Evolutionary conservation across 2,329 filamentous ascomycete genomes (phyloP), one percentile per base, ranked within the genome.

Genomic region (Fusarium mundagurra): DNA sequence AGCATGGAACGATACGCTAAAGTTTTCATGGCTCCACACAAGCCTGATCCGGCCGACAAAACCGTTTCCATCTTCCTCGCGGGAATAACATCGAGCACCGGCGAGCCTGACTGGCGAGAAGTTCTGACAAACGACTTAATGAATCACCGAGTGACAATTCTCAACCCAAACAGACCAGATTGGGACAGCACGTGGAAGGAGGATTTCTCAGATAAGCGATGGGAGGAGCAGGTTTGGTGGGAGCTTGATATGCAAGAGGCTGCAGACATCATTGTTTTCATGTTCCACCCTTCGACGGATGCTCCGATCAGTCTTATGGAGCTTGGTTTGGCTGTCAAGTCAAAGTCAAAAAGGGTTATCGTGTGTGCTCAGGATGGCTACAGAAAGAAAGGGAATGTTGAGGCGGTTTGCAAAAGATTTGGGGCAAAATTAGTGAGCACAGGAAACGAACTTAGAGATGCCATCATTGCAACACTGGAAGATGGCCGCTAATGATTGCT

Each of bases 271-370:
- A 81, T 92, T 12, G 86, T 88, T 31, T 83, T 92, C 61, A 90
- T 88, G 78, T 89, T 92, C 64, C 85, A 88, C 51, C 82, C 84
- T 3, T 81, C 72, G 6, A 90, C 88, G 0, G 81, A 84, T 53
- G 89, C 89, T 13, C 88, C 89, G 3, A 84, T 92, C 33, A 90
- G 87, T 39, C 80, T 92, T 76, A 80, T 92, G 50, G 91, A 92
- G 81, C 80, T 92, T 24, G 91, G 91, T 0, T 80, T 92, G 8
- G 87, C 82, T 54, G 86, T 86, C 6, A 81, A 76, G 22, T 59
- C 67, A 16, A 81, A 81, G 20, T 12, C n/a, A 3, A 89, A 86
- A 78, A 88, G 86, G 76, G 83, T 85, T 3, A 81, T 92, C 17
- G 89, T 91, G 2, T 86, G 87, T 47, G 90, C 87, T 53, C 83